phyloP scores from a whole-genome alignment of 75 land plant species.

The Selaginella moellendorffii region DNA sequence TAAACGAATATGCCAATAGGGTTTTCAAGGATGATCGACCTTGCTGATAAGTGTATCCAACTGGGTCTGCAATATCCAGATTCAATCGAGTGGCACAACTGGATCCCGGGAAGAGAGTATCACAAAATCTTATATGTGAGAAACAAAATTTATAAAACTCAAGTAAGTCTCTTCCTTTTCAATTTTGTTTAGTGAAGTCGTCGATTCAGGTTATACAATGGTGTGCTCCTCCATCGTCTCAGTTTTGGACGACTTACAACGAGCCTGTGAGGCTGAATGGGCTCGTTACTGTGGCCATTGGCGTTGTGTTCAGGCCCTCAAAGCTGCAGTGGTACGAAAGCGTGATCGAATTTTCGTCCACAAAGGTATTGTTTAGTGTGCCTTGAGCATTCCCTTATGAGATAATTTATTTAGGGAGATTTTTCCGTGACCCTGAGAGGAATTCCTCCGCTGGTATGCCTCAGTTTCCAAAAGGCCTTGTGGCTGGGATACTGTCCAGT shows the following conservation, averaged over 20 bases:
- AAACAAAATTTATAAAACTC: background rate
- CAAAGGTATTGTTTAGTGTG: constrained; percentile 14
- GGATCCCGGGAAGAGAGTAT: constrained; percentile 10
- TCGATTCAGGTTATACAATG: constrained; percentile 21
- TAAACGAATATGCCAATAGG: too few species aligned
- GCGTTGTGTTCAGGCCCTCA: constrained; percentile 18
- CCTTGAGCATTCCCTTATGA: constrained; percentile 3
- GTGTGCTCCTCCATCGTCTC: constrained; percentile 17
- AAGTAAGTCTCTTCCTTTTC: background rate
- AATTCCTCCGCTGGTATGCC: constrained; percentile 11
- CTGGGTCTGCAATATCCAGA: background rate
- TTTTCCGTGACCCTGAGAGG: constrained; percentile 23
- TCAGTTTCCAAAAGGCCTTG: constrained; percentile 13
- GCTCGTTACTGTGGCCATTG: constrained; percentile 17
- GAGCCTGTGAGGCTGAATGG: constrained; percentile 23
- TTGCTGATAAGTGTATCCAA: background rate
- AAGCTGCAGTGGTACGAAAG: constrained; percentile 14
- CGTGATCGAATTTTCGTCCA: constrained; percentile 15
- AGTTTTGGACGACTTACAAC: constrained; percentile 17
- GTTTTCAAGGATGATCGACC: too few species aligned
- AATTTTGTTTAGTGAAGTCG: too few species aligned
- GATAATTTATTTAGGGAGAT: constrained; percentile 6
- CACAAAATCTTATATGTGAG: constrained; percentile 5
- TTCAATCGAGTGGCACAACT: background rate
- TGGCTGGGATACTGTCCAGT: constrained; percentile 23